phyloP scores from a whole-genome alignment of 441 rosid species.

The Syzygium malaccense region DNA sequence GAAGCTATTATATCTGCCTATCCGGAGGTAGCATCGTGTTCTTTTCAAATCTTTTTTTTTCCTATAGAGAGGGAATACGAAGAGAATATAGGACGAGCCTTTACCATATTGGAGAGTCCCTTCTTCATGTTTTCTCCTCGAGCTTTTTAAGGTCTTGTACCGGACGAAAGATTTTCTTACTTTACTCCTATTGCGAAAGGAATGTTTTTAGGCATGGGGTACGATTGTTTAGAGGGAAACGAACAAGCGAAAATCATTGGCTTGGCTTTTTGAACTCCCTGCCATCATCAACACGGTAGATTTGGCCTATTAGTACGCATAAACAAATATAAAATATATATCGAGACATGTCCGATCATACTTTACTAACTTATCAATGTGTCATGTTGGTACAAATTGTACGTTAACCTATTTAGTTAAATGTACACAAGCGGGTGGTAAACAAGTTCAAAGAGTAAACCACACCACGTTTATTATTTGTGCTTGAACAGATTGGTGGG shows the following conservation, averaged over 20 bases:
- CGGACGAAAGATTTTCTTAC: neutral
- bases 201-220: neutral
- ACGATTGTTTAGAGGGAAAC: neutral
- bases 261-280: neutral
- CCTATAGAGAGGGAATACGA: too few species aligned
- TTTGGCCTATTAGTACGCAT: neutral
- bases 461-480: neutral
- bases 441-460: neutral
- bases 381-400: neutral
- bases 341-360: neutral
- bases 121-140: too few species aligned
- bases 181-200: neutral
- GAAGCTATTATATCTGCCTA: too few species aligned
- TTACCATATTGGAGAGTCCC: too few species aligned
- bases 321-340: neutral
- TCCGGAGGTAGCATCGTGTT: too few species aligned
- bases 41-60: too few species aligned
- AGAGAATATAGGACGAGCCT: too few species aligned
- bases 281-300: fast-evolving
- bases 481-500: neutral
- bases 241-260: neutral
- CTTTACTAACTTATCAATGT: neutral
- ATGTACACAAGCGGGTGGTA: fast-evolving
- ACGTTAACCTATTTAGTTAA: neutral
- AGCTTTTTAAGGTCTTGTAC: too few species aligned